Percentiles rank a stretch among this genome's conserved stretches.
Conservation (phyloP, 2,329 filamentous ascomycete genomes). For the Scleromitrula shiraiana region DNA sequence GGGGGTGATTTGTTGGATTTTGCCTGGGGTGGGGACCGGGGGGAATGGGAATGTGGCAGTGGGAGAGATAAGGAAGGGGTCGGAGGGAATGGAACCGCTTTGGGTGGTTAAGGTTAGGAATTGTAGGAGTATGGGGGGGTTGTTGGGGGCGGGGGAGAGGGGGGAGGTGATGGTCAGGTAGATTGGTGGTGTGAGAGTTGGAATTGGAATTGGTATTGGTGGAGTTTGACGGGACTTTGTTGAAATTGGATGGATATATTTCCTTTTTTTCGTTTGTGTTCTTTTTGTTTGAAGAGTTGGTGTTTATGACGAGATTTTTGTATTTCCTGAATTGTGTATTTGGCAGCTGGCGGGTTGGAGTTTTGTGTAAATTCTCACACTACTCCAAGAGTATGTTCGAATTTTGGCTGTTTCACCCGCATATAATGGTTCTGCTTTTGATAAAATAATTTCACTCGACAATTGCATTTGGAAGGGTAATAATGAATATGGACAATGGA, state of each 20-base stretch:
- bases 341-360: neutral
- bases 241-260: too few relatives aligned
- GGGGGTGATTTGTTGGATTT: neutral
- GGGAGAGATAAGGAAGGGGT: neutral
- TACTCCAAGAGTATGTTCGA: neutral
- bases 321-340: neutral
- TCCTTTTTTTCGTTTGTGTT: too few relatives aligned
- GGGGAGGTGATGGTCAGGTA: neutral
- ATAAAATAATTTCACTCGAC: neutral
- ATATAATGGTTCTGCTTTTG: neutral
- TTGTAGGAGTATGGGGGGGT: neutral
- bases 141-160: neutral
- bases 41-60: neutral
- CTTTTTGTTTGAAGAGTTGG: neutral
- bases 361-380: neutral
- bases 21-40: neutral
- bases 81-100: neutral
- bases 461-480: neutral
- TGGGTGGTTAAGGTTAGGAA: neutral
- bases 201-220: neutral
- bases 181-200: neutral
- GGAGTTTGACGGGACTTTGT: neutral
- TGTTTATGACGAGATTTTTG: neutral
- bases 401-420: too few relatives aligned
- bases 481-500: conserved; percentile 5